Percentiles rank a stretch among this genome's conserved stretches.
phyloP scores from a whole-genome alignment of 257 asterid species.

The Buddleja alternifolia region DNA sequence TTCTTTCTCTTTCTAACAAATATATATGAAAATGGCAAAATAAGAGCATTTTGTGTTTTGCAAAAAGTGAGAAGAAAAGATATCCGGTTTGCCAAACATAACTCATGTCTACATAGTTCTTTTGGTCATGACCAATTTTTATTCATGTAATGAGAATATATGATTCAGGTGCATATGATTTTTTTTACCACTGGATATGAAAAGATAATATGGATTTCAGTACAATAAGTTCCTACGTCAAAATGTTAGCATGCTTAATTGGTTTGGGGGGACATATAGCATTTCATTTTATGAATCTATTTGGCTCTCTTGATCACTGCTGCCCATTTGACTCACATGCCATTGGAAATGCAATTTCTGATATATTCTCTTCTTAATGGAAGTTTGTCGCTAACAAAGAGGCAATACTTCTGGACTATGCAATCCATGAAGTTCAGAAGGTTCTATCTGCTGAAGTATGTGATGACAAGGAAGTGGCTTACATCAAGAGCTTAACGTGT shows the following conservation, averaged over 20 bases:
- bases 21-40: slow-evolving; percentile 15
- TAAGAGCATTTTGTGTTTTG: slow-evolving; percentile 2
- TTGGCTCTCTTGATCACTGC: slow-evolving; percentile 16
- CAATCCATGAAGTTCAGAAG: slow-evolving; percentile 63
- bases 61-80: slow-evolving; percentile 2
- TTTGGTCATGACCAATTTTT: slow-evolving; percentile 12
- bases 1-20: background rate
- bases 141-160: background rate
- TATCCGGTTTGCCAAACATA: background rate
- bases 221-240: background rate
- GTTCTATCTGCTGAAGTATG: slow-evolving; percentile 53
- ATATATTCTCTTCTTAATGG: slow-evolving; percentile 41
- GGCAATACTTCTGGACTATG: slow-evolving; percentile 64
- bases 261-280: slow-evolving; percentile 6
- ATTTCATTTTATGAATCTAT: slow-evolving; percentile 6
- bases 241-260: slow-evolving; percentile 9
- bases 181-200: background rate
- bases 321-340: slow-evolving; percentile 18
- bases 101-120: background rate
- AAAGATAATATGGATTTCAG: slow-evolving; percentile 14
- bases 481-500: slow-evolving; percentile 70
- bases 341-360: slow-evolving; percentile 21
- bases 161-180: background rate
- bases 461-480: slow-evolving; percentile 62
- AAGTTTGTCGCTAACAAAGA: slow-evolving; percentile 83